phyloP scores from a whole-genome alignment of 176 grass and related monocot genomes.

The Miscanthus lutarioriparius region DNA sequence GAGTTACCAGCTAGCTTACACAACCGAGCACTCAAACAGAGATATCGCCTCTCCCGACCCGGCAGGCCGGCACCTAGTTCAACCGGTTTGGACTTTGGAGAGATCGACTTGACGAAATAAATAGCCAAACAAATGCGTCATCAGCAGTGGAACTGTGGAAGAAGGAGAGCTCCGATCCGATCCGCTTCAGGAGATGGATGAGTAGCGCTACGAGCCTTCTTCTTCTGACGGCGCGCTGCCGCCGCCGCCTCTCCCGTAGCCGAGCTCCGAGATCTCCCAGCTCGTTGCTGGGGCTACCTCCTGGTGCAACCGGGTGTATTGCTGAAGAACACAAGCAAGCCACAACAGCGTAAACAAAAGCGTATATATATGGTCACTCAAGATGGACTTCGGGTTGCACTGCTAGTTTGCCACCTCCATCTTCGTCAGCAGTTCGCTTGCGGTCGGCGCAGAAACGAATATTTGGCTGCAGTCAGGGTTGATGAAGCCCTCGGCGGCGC shows the following conservation, averaged over 20 bases:
- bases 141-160: not conserved
- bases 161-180: not conserved
- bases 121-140: not conserved
- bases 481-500: slow-evolving; percentile 74
- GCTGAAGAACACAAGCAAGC: slow-evolving; percentile 25
- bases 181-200: not conserved
- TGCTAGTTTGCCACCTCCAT: slow-evolving; percentile 84
- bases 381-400: not conserved
- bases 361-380: no score
- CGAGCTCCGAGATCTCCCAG: slow-evolving; percentile 71
- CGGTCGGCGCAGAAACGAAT: slow-evolving; percentile 66
- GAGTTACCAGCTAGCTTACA: not conserved
- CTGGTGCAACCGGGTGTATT: slow-evolving; percentile 63
- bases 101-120: not conserved
- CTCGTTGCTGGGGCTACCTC: slow-evolving; percentile 56
- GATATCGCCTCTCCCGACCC: not conserved
- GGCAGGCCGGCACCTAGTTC: not conserved
- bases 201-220: not conserved
- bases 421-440: slow-evolving; percentile 65
- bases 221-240: not conserved
- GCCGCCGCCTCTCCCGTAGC: slow-evolving; percentile 32
- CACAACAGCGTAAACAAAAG: not conserved
- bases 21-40: not conserved
- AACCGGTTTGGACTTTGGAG: not conserved
- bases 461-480: slow-evolving; percentile 58